Percentiles rank a stretch among this genome's conserved stretches.
Conservation (phyloP, 768 basidiomycete genomes). For the Hericium erinaceus region DNA sequence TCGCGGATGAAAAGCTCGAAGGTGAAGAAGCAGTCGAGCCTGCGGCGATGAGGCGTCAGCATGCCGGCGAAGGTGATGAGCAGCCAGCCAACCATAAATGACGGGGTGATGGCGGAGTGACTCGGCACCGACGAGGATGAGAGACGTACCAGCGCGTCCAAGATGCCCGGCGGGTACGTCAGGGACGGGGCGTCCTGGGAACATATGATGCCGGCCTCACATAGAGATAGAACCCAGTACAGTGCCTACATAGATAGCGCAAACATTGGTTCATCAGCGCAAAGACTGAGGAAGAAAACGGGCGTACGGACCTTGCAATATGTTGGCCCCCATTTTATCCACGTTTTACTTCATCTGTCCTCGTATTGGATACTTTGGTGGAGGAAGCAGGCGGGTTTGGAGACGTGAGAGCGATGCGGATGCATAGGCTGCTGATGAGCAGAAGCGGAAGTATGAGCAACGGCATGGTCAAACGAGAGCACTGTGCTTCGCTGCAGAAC, state of each 20-base stretch:
- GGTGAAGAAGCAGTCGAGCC: slow-evolving; percentile 11
- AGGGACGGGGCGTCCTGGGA: neutral
- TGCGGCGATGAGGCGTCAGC: slow-evolving; percentile 4
- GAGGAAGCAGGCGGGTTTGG: neutral
- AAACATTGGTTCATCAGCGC: neutral
- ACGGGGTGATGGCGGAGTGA: neutral
- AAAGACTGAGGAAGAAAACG: neutral
- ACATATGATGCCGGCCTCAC: neutral
- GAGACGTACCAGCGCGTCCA: neutral
- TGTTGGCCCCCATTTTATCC: neutral
- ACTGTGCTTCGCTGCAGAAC: slow-evolving; percentile 31
- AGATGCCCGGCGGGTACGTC: neutral
- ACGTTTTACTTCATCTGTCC: neutral
- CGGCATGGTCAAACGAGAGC: neutral
- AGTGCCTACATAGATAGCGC: neutral
- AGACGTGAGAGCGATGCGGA: neutral
- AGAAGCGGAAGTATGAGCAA: neutral
- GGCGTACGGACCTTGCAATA: neutral
- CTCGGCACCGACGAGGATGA: neutral
- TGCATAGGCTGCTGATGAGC: neutral
- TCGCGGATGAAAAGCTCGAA: slow-evolving; percentile 12
- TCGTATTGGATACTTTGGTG: neutral
- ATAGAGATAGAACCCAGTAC: neutral
- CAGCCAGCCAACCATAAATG: neutral
- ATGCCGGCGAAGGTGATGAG: slow-evolving; percentile 4